Evolutionary conservation across 208 protist species (phyloP).

Genomic region (Lotmaria passim): DNA sequence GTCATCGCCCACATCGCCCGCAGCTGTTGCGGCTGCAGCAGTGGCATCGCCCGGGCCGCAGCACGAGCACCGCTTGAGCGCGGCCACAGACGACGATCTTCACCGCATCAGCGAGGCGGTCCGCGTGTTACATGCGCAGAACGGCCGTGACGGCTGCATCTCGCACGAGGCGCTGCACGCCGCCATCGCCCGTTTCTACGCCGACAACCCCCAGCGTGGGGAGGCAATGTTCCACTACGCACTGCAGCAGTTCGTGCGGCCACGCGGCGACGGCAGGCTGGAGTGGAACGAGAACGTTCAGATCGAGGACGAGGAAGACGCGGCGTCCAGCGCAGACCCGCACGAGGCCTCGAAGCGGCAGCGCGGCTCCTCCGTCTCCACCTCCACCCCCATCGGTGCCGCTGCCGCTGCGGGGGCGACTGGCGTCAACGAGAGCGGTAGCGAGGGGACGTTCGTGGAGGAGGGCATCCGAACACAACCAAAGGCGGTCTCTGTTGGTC

Average conservation of each 20-base stretch:
- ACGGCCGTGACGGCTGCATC: conserved; percentile 46
- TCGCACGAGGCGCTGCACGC: conserved; percentile 43
- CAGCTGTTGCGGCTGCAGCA: not conserved
- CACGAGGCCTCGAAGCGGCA: too few species aligned
- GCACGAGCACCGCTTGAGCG: conserved; percentile 11
- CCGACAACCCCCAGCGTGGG: conserved; percentile 31
- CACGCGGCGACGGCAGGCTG: conserved; percentile 13
- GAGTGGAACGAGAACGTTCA: conserved; percentile 30
- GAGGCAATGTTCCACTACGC: conserved; percentile 65
- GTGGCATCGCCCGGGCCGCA: not conserved
- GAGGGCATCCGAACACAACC: conserved; percentile 8
- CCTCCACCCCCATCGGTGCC: not conserved
- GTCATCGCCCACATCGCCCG: not conserved
- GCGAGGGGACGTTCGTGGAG: not conserved
- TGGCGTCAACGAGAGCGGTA: too few species aligned
- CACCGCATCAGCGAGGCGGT: conserved; percentile 50
- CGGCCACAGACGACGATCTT: conserved; percentile 52
- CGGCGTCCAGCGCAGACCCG: not conserved
- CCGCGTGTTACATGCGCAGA: conserved; percentile 34
- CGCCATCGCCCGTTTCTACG: conserved; percentile 46
- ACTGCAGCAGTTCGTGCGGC: conserved; percentile 30
- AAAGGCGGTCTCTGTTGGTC: not conserved
- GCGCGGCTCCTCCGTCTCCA: too few species aligned
- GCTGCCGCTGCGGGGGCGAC: not conserved
- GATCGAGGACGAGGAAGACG: conserved; percentile 25